Percentiles rank a stretch among this genome's conserved stretches.
Evolutionary conservation across 83 land plant species (phyloP).

Genomic region (Diphasiastrum complanatum): DNA sequence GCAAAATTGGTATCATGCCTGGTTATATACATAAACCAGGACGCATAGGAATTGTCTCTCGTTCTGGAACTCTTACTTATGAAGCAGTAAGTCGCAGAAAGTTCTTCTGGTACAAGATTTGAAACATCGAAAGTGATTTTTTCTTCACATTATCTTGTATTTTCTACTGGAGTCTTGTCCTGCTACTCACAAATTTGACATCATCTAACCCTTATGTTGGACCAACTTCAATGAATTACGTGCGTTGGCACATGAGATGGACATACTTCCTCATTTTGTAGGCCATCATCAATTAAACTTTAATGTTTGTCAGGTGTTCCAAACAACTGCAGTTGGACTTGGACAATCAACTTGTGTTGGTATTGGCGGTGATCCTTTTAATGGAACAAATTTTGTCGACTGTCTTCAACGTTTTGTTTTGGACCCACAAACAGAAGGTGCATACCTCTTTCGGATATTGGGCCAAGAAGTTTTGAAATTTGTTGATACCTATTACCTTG

Average conservation of each 20-base stretch:
- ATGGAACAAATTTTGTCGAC: slow-evolving; percentile 95
- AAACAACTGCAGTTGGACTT: slow-evolving; percentile 92
- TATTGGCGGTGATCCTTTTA: slow-evolving; percentile 95
- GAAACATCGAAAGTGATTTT: not conserved
- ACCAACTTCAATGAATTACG: not conserved
- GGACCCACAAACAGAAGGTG: slow-evolving; percentile 97
- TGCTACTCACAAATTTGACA: too few relatives aligned
- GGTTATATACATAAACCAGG: slow-evolving; percentile 98
- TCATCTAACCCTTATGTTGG: not conserved
- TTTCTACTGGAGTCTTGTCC: not conserved
- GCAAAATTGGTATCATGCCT: slow-evolving; percentile 98
- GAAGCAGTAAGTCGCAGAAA: slow-evolving; percentile 59
- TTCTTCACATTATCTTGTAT: not conserved
- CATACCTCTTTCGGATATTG: slow-evolving; percentile 6
- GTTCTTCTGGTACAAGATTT: not conserved
- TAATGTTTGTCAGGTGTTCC: slow-evolving; percentile 45
- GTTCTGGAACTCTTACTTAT: slow-evolving; percentile 93
- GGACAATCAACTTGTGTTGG: slow-evolving; percentile 98
- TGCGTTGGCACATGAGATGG: not conserved
- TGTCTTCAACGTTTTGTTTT: slow-evolving; percentile 65
- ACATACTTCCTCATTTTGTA: not conserved
- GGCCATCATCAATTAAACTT: not conserved
- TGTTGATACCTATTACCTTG: too few relatives aligned
- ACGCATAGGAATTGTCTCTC: slow-evolving; percentile 82
- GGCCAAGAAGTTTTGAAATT: too few relatives aligned